Percentiles rank a stretch among this genome's conserved stretches.
Conservation (phyloP, 1,139 yeast genomes). For the Nakaseomyces nivariensis region DNA sequence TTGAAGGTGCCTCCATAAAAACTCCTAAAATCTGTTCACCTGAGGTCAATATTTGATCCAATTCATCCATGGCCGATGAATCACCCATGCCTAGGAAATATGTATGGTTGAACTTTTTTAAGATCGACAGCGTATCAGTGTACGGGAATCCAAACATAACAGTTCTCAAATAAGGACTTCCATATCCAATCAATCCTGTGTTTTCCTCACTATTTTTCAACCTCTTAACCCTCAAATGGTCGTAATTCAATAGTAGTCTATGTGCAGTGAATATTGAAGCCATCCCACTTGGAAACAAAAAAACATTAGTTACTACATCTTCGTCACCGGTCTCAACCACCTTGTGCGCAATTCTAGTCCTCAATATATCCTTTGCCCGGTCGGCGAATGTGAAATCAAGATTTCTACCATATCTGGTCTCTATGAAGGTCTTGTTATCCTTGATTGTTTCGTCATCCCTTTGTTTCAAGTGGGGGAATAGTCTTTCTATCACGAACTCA, state of each 20-base stretch:
- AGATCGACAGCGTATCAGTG: conserved; percentile 79
- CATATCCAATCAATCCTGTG: conserved; percentile 15
- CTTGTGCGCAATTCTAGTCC: conserved; percentile 66
- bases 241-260: conserved; percentile 43
- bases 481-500: conserved; percentile 46
- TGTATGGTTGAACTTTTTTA: conserved; percentile 82
- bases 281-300: conserved; percentile 85
- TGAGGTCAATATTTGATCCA: conserved; percentile 48
- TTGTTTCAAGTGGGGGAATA: conserved; percentile 42
- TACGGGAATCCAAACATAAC: conserved; percentile 95
- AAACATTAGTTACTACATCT: conserved; percentile 42
- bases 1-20: conserved; percentile 90
- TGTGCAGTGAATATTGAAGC: conserved; percentile 82
- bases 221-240: conserved; percentile 23
- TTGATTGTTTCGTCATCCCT: conserved; percentile 16
- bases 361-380: conserved; percentile 66
- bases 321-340: conserved; percentile 37
- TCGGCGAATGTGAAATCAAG: conserved; percentile 66
- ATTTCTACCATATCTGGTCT: conserved; percentile 85
- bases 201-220: conserved; percentile 16
- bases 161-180: conserved; percentile 44
- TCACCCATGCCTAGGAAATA: conserved; percentile 82
- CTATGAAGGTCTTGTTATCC: conserved; percentile 63
- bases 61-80: conserved; percentile 53
- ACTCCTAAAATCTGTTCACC: conserved; percentile 60